Conservation (phyloP, 2,329 filamentous ascomycete genomes). For the Hypoxylon sp. region DNA sequence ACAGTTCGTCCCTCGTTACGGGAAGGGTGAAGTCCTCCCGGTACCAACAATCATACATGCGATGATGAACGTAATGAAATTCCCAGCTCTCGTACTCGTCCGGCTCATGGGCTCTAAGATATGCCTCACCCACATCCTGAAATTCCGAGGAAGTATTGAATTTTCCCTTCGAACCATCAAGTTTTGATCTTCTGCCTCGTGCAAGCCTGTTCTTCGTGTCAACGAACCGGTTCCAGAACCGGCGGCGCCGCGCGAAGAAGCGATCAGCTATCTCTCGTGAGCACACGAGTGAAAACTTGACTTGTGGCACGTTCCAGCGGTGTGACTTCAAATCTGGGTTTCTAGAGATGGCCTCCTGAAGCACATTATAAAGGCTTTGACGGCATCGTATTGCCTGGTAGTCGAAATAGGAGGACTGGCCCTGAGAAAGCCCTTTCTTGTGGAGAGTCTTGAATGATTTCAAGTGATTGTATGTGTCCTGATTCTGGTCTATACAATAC, state of each 20-base stretch:
- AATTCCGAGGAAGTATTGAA: background rate
- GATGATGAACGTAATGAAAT: background rate
- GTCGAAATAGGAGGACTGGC: background rate
- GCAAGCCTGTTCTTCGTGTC: slow-evolving; percentile 12
- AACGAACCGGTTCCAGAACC: slow-evolving; percentile 12
- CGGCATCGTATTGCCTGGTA: background rate
- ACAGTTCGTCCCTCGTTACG: background rate
- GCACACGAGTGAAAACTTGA: slow-evolving; percentile 4
- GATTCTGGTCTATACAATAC: background rate
- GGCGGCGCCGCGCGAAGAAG: slow-evolving; percentile 8
- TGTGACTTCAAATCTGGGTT: background rate
- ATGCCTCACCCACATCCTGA: slow-evolving; percentile 24
- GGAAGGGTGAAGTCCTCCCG: slow-evolving; percentile 12
- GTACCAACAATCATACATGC: background rate
- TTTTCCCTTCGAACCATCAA: background rate
- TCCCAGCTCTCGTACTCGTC: slow-evolving; percentile 1
- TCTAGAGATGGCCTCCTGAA: background rate
- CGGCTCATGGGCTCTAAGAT: slow-evolving; percentile 14
- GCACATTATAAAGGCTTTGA: background rate
- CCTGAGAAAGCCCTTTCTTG: background rate
- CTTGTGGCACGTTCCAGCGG: slow-evolving; percentile 3
- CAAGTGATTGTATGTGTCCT: background rate
- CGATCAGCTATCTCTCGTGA: background rate
- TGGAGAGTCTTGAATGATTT: background rate
- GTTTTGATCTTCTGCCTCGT: slow-evolving; percentile 1